Evolutionary conservation across 371 early-diverging fungal genomes (phyloP), one percentile per base, ranked within the genome.

Genomic region (Zychaea mexicana): DNA sequence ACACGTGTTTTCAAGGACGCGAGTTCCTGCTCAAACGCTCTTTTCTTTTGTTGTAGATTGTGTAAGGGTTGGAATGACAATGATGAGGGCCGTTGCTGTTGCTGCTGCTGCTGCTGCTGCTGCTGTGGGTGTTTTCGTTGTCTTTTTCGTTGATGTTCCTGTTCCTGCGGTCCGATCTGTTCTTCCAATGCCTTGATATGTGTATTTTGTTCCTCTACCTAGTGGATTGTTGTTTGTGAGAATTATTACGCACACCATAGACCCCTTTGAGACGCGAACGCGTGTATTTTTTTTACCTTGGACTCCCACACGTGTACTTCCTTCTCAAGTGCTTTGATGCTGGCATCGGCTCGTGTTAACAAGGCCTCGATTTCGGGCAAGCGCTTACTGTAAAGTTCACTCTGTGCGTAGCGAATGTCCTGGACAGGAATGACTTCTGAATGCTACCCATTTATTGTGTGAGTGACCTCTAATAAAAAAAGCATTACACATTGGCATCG

Each of bases 391-490:
- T 27, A 32, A 4, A 65, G 27, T 9, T 38, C 65, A 1, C 17
- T 22, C 6, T 52, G 52, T 24, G 65, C 65, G 19, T 30, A 36
- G 6, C 52, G 59, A 27, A 65, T 52, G 26, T 65, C 65, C n/a
- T 39, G 28, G 15, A 52, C 53, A n/a, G 65, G 33, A 30, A 65
- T 49, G 33, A 65, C 38, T 52, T 65, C 65, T 13, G 58, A 58
- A 52, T 49, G 45, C 65, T 65, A 39, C 6, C 4, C 2, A 52
- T 49, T 17, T 2, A 24, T 27, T n/a, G 17, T 27, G 26, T 21
- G 12, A n/a, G 3, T 38, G 15, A 26, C 27, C 24, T 26, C 17
- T 19, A 13, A 21, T 15, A 28, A 33, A 5, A 27, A 3, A 12
- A 19, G 28, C 2, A 61, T 12, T 42, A 42, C n/a, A 42, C 3